Base-by-base conservation (phyloP, 1,139 yeast species). In the Debaryomyces singareniensis region DNA sequence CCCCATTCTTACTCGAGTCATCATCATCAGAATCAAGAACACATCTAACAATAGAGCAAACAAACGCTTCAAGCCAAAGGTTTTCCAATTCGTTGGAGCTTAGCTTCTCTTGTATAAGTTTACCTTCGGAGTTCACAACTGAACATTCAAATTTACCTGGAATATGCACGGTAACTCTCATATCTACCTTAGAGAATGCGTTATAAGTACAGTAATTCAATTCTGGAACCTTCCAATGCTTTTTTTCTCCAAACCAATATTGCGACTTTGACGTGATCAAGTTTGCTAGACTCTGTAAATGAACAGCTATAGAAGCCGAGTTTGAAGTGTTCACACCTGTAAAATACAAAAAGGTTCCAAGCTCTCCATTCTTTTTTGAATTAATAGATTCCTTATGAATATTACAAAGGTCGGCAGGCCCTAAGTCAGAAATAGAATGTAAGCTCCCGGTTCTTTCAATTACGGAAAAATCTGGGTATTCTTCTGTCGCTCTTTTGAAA, bases 351-450 rank as follows among this genome's bases (percentile, higher is more conserved):
- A 68, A 74, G 4, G 79, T 72, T 3, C 77, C 75, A 25, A 68
- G 49, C 35, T 61, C 71, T 16, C 62, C 51, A 32, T 48, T 45
- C 34, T 57, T 58, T 47, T 60, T 62, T 36, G 70, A 65, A 44
- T 51, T 67, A 39, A 46, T 52, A 28, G 58, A 61, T 39, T 47
- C 67, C 44, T 75, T 72, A 32, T 72, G 71, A 32, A 76, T 61
- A 48, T 84, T 94, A 30, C 94, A 83, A 40, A 91, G 64, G 59
- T 91, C 97, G 5, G 96, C 89, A 0, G 96, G 95, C 0, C 98
- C 98, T 31, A 91, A 55, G 34, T 74, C 80, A 26, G 35, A 39
- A 35, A 67, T 62, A 14, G 66, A 52, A 32, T 61, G 68, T 29
- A 74, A 50, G 32, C 78, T 61, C 24, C 72, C 56, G 1, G 78